Percentiles rank a stretch among this genome's conserved stretches.
phyloP scores from a whole-genome alignment of 371 early-diverging fungal species.

The Syncephalastrum contaminatum region DNA sequence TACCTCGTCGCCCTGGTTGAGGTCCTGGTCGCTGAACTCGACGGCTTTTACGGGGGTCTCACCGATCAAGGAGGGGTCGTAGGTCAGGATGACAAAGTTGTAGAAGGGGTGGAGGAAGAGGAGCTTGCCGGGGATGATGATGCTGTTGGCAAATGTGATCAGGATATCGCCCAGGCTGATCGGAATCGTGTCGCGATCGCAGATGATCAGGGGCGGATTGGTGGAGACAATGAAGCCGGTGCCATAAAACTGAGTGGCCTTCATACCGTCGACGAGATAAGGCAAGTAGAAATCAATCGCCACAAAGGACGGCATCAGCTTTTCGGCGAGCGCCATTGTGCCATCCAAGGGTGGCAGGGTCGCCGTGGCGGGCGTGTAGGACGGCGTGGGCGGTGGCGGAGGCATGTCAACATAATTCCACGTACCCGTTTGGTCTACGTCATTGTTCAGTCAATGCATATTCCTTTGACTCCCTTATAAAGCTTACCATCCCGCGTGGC shows the following conservation, averaged over 20 bases:
- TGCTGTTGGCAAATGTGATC: conserved; percentile 75
- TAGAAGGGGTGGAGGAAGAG: conserved; percentile 79
- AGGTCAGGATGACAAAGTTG: conserved; percentile 78
- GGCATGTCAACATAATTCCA: conserved; percentile 82
- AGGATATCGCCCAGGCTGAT: conserved; percentile 72
- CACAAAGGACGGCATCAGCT: conserved; percentile 68
- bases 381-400: conserved; percentile 51
- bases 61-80: conserved; percentile 68
- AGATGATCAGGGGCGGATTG: conserved; percentile 69
- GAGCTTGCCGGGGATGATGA: conserved; percentile 72
- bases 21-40: conserved; percentile 39
- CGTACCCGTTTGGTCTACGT: conserved; percentile 63
- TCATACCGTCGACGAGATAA: conserved; percentile 72
- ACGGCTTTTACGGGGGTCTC: conserved; percentile 52
- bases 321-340: conserved; percentile 47
- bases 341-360: conserved; percentile 57
- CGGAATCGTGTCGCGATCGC: conserved; percentile 82
- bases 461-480: not conserved
- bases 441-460: not conserved
- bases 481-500: conserved; percentile 75
- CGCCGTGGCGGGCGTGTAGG: conserved; percentile 61
- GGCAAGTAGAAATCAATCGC: conserved; percentile 70
- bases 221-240: conserved; percentile 80
- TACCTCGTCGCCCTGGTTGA: conserved; percentile 63
- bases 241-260: conserved; percentile 62